Evolutionary conservation across 1,284 basidiomycete species (phyloP), one percentile per base, ranked within the genome.

Genomic region (Flammula alnicola): DNA sequence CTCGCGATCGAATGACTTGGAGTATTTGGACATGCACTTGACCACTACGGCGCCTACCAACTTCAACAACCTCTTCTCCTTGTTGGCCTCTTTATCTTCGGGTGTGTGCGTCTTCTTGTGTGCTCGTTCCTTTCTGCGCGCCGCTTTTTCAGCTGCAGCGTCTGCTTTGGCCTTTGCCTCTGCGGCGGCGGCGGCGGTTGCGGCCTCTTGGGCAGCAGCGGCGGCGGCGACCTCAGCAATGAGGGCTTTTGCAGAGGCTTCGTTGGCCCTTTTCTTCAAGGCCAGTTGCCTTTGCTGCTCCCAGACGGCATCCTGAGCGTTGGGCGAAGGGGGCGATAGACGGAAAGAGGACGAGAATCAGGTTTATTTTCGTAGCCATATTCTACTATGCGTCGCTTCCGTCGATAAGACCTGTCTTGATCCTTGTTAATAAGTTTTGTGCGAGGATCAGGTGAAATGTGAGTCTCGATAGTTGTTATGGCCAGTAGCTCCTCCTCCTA

Each of bases 41-140:
- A 99, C 96, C 23, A 98, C 95, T 2, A 97, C 80, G 11, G 86
- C 85, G 17, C 94, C 91, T 6, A 99, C 84, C 17, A 98, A 78
- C 67, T 93, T 93, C 58, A 86, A 69, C 55, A 98, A 68, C 58
- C 82, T 74, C 77, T 92, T 95, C 71, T 95, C 92, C 74, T 91
- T 94, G 49, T 77, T 75, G 8, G 75, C 77, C 60, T 87, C 82
- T 66, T 77, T 82, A 60, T 84, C 80, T 60, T 85, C 80, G 48
- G 73, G 68, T 38, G 77, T 67, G 58, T 69, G 68, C 57, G 75
- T 76, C 62, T 75, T 73, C 35, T 57, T 60, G 12, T 54, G 42
- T 36, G 59, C 79, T 27, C 62, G 61, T 59, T 77, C 78, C 52
- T 71, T 72, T 46, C 67, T 63, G 3, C 64, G 58, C 31, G 66